Conservation (phyloP, 768 basidiomycete species). For the Suillus spraguei region DNA sequence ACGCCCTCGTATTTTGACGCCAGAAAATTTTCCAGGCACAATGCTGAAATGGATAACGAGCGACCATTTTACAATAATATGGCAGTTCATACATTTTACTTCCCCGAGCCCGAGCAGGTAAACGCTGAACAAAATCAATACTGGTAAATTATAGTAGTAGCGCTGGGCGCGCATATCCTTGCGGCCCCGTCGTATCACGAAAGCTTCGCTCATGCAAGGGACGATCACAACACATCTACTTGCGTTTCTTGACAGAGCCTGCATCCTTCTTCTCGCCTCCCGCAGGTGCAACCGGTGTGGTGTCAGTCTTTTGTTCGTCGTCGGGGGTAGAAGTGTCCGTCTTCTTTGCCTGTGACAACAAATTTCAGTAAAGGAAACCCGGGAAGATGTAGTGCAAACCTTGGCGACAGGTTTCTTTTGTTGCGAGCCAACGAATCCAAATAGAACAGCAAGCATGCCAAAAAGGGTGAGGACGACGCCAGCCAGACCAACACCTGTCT, state of each 20-base stretch:
- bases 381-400: slow-evolving; percentile 39
- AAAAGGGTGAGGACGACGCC: slow-evolving; percentile 79
- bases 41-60: slow-evolving; percentile 1
- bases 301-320: slow-evolving; percentile 65
- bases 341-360: slow-evolving; percentile 68
- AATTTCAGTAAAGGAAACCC: neutral
- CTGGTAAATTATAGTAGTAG: slow-evolving; percentile 2
- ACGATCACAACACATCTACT: slow-evolving; percentile 37
- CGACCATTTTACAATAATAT: slow-evolving; percentile 6
- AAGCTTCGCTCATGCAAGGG: neutral
- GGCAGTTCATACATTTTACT: slow-evolving; percentile 29
- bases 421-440: slow-evolving; percentile 75
- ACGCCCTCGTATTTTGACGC: too few relatives aligned
- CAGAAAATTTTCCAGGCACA: too few relatives aligned
- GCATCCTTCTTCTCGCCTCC: slow-evolving; percentile 78
- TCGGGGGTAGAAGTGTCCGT: slow-evolving; percentile 65
- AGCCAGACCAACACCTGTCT: slow-evolving; percentile 78
- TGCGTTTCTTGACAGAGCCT: slow-evolving; percentile 72
- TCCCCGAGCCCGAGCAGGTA: slow-evolving; percentile 13
- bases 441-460: slow-evolving; percentile 79
- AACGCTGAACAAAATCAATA: slow-evolving; percentile 11
- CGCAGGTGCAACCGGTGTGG: slow-evolving; percentile 69
- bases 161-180: neutral
- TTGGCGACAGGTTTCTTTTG: slow-evolving; percentile 74
- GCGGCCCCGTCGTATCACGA: neutral